Evolutionary conservation across 1,284 basidiomycete genomes (phyloP).

Genomic region (Phylloboletellus chloephorus): DNA sequence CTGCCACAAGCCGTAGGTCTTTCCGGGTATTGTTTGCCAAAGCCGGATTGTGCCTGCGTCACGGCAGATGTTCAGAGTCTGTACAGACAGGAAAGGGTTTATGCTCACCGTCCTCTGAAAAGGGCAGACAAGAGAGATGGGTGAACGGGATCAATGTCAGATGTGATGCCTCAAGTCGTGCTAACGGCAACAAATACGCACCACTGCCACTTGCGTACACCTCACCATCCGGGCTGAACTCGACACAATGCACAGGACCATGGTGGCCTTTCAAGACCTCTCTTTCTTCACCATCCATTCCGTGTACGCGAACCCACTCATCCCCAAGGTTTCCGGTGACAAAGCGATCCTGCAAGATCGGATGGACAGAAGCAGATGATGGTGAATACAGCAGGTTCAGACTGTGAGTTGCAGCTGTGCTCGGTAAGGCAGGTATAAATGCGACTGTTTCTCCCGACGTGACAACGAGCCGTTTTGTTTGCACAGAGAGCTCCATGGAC

Average conservation of each 20-base stretch:
- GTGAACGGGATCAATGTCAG: constrained; percentile 13
- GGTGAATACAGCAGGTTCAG: constrained; percentile 76
- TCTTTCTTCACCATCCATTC: constrained; percentile 82
- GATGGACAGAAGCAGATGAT: constrained; percentile 91
- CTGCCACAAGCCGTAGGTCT: constrained; percentile 92
- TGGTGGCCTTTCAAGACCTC: constrained; percentile 97
- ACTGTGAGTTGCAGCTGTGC: constrained; percentile 53
- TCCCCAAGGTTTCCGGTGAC: constrained; percentile 88
- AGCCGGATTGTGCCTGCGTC: constrained; percentile 80
- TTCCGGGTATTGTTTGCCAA: constrained; percentile 94
- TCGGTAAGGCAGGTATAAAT: constrained; percentile 72
- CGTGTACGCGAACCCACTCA: constrained; percentile 96
- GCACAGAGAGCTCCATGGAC: constrained; percentile 88
- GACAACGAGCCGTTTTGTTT: constrained; percentile 82
- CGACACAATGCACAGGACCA: constrained; percentile 92
- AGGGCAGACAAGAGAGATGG: constrained; percentile 13
- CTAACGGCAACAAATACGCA: constrained; percentile 40
- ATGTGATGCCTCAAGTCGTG: constrained; percentile 4
- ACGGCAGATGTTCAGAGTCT: constrained; percentile 12
- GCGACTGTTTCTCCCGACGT: constrained; percentile 90
- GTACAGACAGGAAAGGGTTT: constrained; percentile 1
- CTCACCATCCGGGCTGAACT: constrained; percentile 97
- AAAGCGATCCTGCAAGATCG: constrained; percentile 82
- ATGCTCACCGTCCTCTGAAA: constrained; percentile 65
- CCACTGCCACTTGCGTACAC: constrained; percentile 95